These are phyloP conservation scores for Pythium monospermum DNA, from an alignment of 352 stramenopile species.

Conservation along the genomic window DNA sequence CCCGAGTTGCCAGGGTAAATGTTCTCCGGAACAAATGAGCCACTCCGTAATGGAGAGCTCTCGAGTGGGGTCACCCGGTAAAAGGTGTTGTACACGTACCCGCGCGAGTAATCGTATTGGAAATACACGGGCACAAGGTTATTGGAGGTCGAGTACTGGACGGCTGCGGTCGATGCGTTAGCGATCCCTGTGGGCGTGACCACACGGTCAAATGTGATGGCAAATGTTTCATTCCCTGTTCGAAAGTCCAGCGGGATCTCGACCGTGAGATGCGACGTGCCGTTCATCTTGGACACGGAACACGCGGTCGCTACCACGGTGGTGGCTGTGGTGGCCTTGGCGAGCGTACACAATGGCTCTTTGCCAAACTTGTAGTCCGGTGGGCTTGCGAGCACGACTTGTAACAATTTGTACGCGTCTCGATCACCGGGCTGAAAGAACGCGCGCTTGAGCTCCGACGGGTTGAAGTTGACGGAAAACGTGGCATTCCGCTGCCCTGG, in stretches of 20 bases:
- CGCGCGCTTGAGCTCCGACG: slow-evolving; percentile 56
- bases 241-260: slow-evolving; percentile 44
- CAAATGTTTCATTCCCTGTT: slow-evolving; percentile 53
- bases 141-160: slow-evolving; percentile 39
- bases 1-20: slow-evolving; percentile 80
- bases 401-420: slow-evolving; percentile 46
- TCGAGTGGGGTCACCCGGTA: slow-evolving; percentile 45
- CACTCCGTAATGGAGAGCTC: slow-evolving; percentile 47
- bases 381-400: slow-evolving; percentile 73
- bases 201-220: slow-evolving; percentile 61
- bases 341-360: slow-evolving; percentile 37
- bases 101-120: slow-evolving; percentile 65
- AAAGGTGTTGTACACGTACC: slow-evolving; percentile 68
- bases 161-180: slow-evolving; percentile 24
- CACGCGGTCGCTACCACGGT: slow-evolving; percentile 7
- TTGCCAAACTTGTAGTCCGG: slow-evolving; percentile 59
- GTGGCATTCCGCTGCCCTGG: slow-evolving; percentile 69
- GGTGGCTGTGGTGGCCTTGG: slow-evolving; percentile 14
- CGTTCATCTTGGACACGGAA: slow-evolving; percentile 35
- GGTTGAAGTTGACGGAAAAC: slow-evolving; percentile 73
- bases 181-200: slow-evolving; percentile 42
- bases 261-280: slow-evolving; percentile 60
- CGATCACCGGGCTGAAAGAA: slow-evolving; percentile 35
- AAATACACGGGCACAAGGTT: slow-evolving; percentile 76
- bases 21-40: slow-evolving; percentile 77